Base-by-base conservation (phyloP, 495 filamentous ascomycete genomes). In the Aspergillus carlsbadensis region DNA sequence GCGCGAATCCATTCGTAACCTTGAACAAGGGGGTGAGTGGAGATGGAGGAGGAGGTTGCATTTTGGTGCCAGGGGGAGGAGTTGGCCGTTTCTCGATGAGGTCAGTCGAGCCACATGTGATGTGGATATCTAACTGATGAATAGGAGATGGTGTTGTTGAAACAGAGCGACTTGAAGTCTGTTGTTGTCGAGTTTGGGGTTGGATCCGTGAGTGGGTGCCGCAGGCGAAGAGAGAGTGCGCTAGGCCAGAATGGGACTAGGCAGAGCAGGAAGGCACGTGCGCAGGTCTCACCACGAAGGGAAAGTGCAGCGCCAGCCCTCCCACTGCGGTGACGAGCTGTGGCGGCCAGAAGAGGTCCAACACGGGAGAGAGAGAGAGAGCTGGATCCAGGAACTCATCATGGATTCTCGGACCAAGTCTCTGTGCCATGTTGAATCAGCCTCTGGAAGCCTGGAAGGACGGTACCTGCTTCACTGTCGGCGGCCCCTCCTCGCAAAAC, bases 1-100 rank as follows among this genome's bases (percentile, higher is more conserved):
- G 59, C 59, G 46, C 57, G 50, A 62, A 62, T 62, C 63, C 56
- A 59, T 57, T 26, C 48, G 62, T 61, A 57, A 61, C 62, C 52
- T 65, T 57, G 62, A 37, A 65, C 62, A 61, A 47, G 58, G 58
- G 57, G 55, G 49, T 14, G 35, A 18, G 44, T 47, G 44, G 44
- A n/a, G 44, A 47, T n/a, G 50, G 45, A 29, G 40, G 39, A 33
- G 35, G 52, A 59, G 56, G 62, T 65, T 65, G 62, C 62, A 65
- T 65, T 54, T 34, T 24, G 47, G 2, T 5, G 22, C 51, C 47
- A 58, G 51, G 52, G 42, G n/a, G 39, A 51, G 50, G 13, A 20
- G 24, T 18, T 1, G 36, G 15, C 15, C 15, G 4, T 39, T 39
- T 14, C 3, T 5, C 5, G 13, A 4, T 39, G 26, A 8, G 4